Conservation (phyloP, 305 asterid species). For the Fraxinus latifolia region DNA sequence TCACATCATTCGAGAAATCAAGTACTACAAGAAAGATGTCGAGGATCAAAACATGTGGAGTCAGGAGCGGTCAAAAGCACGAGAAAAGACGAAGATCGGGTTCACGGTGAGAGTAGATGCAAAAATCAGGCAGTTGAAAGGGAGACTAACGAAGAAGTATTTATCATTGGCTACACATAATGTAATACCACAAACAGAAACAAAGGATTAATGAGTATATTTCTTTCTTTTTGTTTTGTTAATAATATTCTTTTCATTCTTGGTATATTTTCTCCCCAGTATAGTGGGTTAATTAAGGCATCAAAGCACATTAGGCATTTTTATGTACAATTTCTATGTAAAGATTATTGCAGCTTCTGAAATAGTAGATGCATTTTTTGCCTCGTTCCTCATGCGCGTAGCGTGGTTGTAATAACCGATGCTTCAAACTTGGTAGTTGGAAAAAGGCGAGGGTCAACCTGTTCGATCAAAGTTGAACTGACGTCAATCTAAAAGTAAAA, state of each 20-base stretch:
- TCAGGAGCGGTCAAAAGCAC: constrained; percentile 64
- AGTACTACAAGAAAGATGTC: constrained; percentile 55
- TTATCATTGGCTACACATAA: constrained; percentile 33
- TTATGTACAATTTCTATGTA: not conserved
- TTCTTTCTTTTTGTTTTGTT: constrained; percentile 4
- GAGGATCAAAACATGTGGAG: constrained; percentile 77
- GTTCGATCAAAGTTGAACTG: not conserved
- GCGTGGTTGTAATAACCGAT: not conserved
- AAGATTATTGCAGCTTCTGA: not conserved
- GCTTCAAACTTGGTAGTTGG: not conserved
- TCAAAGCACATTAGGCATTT: not conserved
- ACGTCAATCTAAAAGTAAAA: too few species aligned
- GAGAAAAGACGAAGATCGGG: constrained; percentile 64
- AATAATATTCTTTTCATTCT: constrained; percentile 15
- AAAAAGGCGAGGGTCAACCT: too few species aligned
- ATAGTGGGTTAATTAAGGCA: not conserved
- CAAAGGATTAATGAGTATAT: constrained; percentile 16
- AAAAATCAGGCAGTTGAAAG: constrained; percentile 60
- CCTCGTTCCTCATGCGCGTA: not conserved
- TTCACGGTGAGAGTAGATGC: constrained; percentile 83
- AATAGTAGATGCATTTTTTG: not conserved
- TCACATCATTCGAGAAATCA: constrained; percentile 83
- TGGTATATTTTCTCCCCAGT: not conserved
- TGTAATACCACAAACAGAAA: constrained; percentile 20
- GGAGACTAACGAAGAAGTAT: constrained; percentile 52